Base-by-base conservation (phyloP, 1,139 yeast genomes). In the Candida tunisiensis region DNA sequence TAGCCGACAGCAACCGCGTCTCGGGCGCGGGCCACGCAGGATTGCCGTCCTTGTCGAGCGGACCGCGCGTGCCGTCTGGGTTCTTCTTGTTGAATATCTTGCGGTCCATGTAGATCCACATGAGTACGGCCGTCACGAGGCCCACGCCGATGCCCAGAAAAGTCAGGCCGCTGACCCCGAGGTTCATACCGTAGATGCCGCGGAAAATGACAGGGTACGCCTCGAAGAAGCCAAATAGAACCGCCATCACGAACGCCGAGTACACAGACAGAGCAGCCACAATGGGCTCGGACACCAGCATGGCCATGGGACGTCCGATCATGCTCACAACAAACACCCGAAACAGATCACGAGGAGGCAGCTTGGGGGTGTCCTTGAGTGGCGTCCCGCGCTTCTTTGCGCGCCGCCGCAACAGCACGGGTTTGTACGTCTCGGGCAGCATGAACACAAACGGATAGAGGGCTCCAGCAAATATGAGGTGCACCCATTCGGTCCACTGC, bases 161-260 rank as follows among this genome's bases (percentile, higher is more conserved):
- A 2, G 70, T 45, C 28, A 66, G 44, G 3, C 74, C 77, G 8
- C 57, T 45, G 8, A 43, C 37, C 24, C 39, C 40, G n/a, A 34
- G 29, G 19, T 33, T 37, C 38, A 70, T 67, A 4, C 45, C 37
- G 37, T 64, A 70, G 1, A 67, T 62, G 3, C 57, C 57, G 8
- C 46, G 39, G 40, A 65, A 69, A 15, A 65, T 65, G 33, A 63
- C 62, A 1, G 80, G 80, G 39, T 69, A 65, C 3, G 78, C 65
- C 24, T 70, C 69, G 38, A 73, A 72, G 43, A 69, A 72, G 39
- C 72, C 45, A 42, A 72, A 73, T 14, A 73, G 64, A 19, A 70
- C 62, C 0, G 74, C 74, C 27, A 73, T 51, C 1, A 67, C 55
- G 28, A 72, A 52, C 0, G 77, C 79, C 1, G 79, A 62, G 40